phyloP scores from a whole-genome alignment of 2,329 filamentous ascomycete species.

The Dactylellina sp. region DNA sequence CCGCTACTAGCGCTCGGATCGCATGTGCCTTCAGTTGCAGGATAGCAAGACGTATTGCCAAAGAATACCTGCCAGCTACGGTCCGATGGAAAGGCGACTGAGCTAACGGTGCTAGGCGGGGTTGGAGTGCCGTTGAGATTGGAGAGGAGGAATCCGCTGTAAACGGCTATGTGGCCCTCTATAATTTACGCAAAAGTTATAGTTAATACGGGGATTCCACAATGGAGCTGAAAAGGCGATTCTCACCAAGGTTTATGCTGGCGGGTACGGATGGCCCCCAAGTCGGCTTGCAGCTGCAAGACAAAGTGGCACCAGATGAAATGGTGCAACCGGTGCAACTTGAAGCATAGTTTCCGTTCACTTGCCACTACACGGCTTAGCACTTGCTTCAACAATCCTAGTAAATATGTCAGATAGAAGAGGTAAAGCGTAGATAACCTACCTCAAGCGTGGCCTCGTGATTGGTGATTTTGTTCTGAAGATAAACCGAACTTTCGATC shows the following conservation, averaged over 20 bases:
- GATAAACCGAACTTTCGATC: conserved; percentile 50
- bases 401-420: too few species aligned
- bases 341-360: conserved; percentile 32
- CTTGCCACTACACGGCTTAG: conserved; percentile 32
- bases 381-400: too few species aligned
- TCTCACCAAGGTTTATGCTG: conserved; percentile 30
- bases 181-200: too few species aligned
- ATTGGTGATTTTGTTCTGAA: conserved; percentile 39
- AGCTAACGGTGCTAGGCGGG: conserved; percentile 26
- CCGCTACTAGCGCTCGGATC: conserved; percentile 4
- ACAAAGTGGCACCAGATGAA: conserved; percentile 15
- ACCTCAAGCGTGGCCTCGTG: conserved; percentile 48
- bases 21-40: conserved; percentile 15
- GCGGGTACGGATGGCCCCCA: conserved; percentile 32
- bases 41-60: conserved; percentile 49
- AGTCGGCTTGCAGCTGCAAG: conserved; percentile 45
- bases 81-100: conserved; percentile 30
- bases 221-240: not conserved
- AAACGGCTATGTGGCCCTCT: conserved; percentile 50
- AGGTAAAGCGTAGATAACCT: not conserved
- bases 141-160: conserved; percentile 47
- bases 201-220: too few species aligned
- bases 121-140: conserved; percentile 40
- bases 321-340: conserved; percentile 43
- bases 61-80: conserved; percentile 34